These are phyloP conservation scores for Sordaria brevicollis DNA, from an alignment of 495 filamentous ascomycete genomes.

Conservation along the genomic window DNA sequence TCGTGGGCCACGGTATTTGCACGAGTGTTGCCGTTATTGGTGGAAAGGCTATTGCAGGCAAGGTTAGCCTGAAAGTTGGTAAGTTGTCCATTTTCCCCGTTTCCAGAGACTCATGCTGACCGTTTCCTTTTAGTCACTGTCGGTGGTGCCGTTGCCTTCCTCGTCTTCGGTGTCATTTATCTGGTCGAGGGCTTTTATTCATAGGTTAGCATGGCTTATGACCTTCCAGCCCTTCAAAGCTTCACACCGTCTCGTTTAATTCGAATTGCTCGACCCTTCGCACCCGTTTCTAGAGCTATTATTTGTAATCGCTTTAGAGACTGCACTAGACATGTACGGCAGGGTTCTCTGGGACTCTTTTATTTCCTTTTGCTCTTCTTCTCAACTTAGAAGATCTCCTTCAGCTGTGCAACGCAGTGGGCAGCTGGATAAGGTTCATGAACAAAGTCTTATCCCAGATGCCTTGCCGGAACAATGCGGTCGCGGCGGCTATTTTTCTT, in stretches of 20 bases:
- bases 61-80: slow-evolving; percentile 94
- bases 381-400: not conserved
- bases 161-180: slow-evolving; percentile 87
- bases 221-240: not conserved
- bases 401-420: not conserved
- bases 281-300: not conserved
- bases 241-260: not conserved
- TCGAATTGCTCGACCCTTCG: not conserved
- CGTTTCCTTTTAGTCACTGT: slow-evolving; percentile 62
- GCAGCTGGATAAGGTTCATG: not conserved
- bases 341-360: not conserved
- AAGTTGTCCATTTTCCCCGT: slow-evolving; percentile 34
- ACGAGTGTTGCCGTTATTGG: slow-evolving; percentile 91
- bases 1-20: slow-evolving; percentile 78
- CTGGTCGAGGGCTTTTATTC: slow-evolving; percentile 67
- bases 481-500: not conserved
- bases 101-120: slow-evolving; percentile 7
- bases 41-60: slow-evolving; percentile 82
- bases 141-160: slow-evolving; percentile 85
- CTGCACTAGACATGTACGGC: not conserved
- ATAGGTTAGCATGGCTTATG: slow-evolving; percentile 7
- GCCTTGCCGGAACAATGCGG: not conserved
- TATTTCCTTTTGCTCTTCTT: not conserved
- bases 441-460: not conserved
- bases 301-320: slow-evolving; percentile 11